Evolutionary conservation across 139 green algal species (phyloP).

Genomic region (Tetradesmus obliquus): DNA sequence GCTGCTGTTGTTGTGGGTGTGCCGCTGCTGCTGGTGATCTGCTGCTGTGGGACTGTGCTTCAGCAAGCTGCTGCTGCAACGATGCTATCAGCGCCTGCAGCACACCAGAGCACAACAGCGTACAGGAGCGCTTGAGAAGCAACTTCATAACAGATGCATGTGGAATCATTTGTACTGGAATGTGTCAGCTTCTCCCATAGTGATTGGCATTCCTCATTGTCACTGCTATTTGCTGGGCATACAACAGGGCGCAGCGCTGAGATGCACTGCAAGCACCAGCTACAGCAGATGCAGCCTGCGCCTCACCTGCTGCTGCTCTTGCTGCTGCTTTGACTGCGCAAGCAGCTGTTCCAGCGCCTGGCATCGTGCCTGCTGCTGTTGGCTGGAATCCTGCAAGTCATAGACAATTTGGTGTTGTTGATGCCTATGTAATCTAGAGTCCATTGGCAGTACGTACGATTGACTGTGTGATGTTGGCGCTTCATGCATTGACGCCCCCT

Average conservation of each 20-base stretch:
- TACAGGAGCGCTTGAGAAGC: too few relatives aligned
- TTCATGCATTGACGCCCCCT: neutral
- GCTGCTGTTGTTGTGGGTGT: neutral
- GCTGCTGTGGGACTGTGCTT: neutral
- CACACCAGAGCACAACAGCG: too few relatives aligned
- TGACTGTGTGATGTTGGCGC: neutral
- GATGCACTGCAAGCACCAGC: too few relatives aligned
- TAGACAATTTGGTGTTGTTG: too few relatives aligned
- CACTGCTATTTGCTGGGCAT: too few relatives aligned
- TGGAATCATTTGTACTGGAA: too few relatives aligned
- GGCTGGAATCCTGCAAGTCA: neutral
- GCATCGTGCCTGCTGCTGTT: neutral
- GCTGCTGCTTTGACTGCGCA: neutral
- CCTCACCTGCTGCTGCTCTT: slow-evolving; percentile 1
- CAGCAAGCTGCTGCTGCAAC: neutral
- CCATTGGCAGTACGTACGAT: neutral
- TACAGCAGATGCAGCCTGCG: neutral
- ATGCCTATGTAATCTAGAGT: neutral
- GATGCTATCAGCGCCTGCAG: neutral
- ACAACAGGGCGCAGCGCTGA: too few relatives aligned
- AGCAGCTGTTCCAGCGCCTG: neutral
- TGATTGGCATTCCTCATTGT: too few relatives aligned
- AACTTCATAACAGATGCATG: too few relatives aligned
- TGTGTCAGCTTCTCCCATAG: too few relatives aligned
- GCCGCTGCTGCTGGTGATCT: neutral